Evolutionary conservation across 305 asterid species (phyloP).

Genomic region (Withania somnifera): DNA sequence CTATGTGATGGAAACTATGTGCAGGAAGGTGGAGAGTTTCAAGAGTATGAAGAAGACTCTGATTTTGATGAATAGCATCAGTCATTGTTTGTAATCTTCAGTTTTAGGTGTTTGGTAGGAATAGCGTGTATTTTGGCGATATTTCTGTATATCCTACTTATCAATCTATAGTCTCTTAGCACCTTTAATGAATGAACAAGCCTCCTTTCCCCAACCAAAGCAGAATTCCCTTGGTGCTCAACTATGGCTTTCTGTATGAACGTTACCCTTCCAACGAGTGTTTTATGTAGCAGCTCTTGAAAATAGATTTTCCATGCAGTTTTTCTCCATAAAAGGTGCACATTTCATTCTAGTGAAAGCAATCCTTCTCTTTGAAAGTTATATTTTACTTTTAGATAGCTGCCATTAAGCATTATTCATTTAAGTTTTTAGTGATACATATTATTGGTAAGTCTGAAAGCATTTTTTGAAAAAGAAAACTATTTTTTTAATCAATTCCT

Average conservation of each 20-base stretch:
- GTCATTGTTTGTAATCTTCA: background rate
- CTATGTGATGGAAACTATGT: too few relatives aligned
- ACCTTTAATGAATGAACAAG: background rate
- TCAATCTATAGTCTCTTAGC: background rate
- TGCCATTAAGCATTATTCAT: too few relatives aligned
- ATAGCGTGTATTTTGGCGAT: constrained; percentile 15
- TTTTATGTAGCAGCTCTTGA: background rate
- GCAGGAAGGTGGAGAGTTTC: constrained; percentile 74
- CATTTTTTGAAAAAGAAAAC: too few relatives aligned
- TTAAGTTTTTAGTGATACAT: too few relatives aligned
- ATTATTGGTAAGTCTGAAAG: too few relatives aligned
- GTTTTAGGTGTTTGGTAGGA: constrained; percentile 1
- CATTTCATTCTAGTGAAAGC: background rate
- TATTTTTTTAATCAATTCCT: too few relatives aligned
- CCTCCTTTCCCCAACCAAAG: background rate
- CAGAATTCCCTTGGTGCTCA: background rate
- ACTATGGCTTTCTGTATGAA: background rate
- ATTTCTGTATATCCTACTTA: background rate
- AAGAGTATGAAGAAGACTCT: constrained; percentile 49
- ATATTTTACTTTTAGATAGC: too few relatives aligned
- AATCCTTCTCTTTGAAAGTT: background rate
- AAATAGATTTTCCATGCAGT: background rate
- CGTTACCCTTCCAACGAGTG: background rate
- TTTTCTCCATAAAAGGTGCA: background rate
- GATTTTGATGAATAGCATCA: constrained; percentile 37